Percentiles rank a stretch among this genome's conserved stretches.
These are phyloP conservation scores for Rubus idaeus DNA, from an alignment of 306 rosid species.

Conservation along the genomic window DNA sequence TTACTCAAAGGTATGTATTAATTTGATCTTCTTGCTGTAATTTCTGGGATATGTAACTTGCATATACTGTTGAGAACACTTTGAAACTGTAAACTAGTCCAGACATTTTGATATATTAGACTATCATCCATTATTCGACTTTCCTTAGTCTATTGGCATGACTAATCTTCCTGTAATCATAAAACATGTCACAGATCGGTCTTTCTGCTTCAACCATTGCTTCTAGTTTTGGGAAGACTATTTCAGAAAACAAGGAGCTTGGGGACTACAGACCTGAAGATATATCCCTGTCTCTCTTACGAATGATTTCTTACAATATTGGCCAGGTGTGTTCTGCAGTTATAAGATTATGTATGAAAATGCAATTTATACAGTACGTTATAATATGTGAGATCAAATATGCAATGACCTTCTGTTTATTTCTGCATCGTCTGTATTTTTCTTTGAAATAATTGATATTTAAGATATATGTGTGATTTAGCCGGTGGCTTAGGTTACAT, in stretches of 20 bases:
- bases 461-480: neutral
- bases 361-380: constrained; percentile 2
- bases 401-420: neutral
- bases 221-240: constrained; percentile 96
- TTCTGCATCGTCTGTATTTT: neutral
- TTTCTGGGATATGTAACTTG: neutral
- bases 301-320: constrained; percentile 98
- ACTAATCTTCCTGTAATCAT: constrained; percentile 30
- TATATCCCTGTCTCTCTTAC: constrained; percentile 88
- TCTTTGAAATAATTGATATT: neutral
- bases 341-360: constrained; percentile 11
- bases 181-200: constrained; percentile 65
- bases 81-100: constrained; percentile 3
- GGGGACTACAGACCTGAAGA: constrained; percentile 97
- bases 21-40: constrained; percentile 20
- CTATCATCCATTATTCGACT: constrained; percentile 11
- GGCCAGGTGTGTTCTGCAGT: constrained; percentile 71
- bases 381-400: neutral
- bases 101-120: neutral
- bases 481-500: neutral
- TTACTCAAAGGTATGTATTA: constrained; percentile 71
- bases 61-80: constrained; percentile 10
- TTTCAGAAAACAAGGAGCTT: constrained; percentile 86
- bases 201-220: constrained; percentile 96
- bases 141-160: constrained; percentile 25